Evolutionary conservation across 306 rosid genomes (phyloP).

Genomic region (Sesbania bispinosa): DNA sequence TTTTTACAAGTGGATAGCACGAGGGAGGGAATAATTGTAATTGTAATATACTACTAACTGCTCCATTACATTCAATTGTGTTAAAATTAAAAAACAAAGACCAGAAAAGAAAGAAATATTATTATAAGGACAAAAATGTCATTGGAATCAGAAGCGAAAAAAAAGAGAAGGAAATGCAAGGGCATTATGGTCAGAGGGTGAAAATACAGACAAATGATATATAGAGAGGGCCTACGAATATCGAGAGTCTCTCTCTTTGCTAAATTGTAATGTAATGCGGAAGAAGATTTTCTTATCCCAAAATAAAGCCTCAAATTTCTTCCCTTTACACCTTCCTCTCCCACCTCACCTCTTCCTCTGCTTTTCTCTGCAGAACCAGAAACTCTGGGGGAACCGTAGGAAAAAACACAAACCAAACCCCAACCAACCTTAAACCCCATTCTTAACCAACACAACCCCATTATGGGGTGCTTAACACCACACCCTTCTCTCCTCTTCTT

Average conservation of each 20-base stretch:
- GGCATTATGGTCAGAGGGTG: constrained; percentile 15
- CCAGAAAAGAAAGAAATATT: no score
- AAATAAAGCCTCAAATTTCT: neutral
- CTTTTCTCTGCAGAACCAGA: constrained; percentile 17
- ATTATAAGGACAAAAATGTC: neutral
- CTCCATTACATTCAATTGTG: no score
- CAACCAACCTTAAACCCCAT: no score
- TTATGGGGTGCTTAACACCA: constrained; percentile 39
- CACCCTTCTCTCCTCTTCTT: constrained; percentile 25
- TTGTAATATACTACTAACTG: no score
- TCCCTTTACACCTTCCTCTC: neutral
- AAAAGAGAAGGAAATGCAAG: neutral
- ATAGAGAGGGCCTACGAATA: neutral
- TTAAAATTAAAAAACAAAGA: no score
- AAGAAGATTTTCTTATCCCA: neutral
- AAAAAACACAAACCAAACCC: constrained; percentile 26
- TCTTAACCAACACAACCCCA: neutral
- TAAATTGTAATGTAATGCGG: no score
- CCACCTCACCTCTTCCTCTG: constrained; percentile 31
- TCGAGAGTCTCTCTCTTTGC: no score
- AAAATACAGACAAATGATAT: neutral
- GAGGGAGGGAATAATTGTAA: no score
- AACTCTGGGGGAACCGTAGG: constrained; percentile 30
- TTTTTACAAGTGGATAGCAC: no score
- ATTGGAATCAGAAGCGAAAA: neutral